Percentiles rank a stretch among this genome's conserved stretches.
Evolutionary conservation across 305 asterid species (phyloP).

Genomic region (Vinca major): DNA sequence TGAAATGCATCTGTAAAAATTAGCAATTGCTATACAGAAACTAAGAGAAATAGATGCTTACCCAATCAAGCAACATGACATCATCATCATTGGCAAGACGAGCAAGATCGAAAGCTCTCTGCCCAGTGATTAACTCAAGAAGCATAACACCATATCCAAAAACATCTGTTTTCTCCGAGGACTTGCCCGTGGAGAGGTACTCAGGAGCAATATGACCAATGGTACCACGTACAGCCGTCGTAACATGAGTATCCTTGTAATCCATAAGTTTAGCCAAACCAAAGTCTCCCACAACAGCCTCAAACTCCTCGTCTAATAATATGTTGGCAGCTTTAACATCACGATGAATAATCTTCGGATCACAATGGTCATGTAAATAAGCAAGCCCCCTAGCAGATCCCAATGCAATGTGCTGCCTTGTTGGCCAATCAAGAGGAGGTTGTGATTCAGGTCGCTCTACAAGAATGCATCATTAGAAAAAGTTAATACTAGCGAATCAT

Average conservation of each 20-base stretch:
- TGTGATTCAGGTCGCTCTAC: conserved; percentile 44
- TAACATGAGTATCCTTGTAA: conserved; percentile 76
- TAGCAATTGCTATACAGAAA: neutral
- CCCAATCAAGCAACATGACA: conserved; percentile 81
- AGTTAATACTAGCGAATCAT: neutral
- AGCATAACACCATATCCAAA: conserved; percentile 86
- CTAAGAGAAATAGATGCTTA: conserved; percentile 21
- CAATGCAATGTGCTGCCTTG: conserved; percentile 50
- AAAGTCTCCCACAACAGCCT: conserved; percentile 85
- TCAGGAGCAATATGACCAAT: conserved; percentile 82
- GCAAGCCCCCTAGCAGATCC: conserved; percentile 84
- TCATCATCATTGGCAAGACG: conserved; percentile 72
- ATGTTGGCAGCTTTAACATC: conserved; percentile 85
- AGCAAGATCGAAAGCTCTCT: conserved; percentile 76
- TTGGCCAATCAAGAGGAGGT: conserved; percentile 63
- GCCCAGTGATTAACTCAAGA: conserved; percentile 83
- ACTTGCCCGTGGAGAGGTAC: conserved; percentile 67
- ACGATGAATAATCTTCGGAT: conserved; percentile 77
- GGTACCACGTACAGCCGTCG: conserved; percentile 80
- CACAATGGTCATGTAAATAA: conserved; percentile 79
- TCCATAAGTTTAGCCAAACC: conserved; percentile 89
- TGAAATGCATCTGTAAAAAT: neutral
- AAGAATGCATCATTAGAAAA: conserved; percentile 14
- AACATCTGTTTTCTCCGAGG: conserved; percentile 83
- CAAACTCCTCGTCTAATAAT: conserved; percentile 67